Base-by-base conservation (phyloP, 2,329 filamentous ascomycete genomes). In the Tolypocladium album region DNA sequence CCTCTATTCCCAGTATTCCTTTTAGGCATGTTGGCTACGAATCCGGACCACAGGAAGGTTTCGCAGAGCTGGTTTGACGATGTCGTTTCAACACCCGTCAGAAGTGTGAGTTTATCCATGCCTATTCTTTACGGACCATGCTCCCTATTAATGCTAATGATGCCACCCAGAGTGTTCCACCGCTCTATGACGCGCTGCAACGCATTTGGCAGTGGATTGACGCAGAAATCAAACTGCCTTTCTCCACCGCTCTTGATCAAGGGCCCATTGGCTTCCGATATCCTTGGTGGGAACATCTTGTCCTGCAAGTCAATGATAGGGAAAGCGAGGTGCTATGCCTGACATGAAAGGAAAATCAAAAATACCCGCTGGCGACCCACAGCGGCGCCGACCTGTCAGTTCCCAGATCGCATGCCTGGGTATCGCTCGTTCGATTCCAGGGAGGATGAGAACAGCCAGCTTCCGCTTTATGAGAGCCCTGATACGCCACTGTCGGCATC, bases 241-340 rank as follows among this genome's bases (percentile, higher is more conserved):
- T 62, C 7, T 52, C 58, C 45, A 61, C 59, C 40, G 42, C 47
- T 45, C 50, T 60, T 43, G 50, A 70, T 17, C 57, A 67, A 47
- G 59, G 64, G 22, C 59, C 64, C 24, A 66, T 76, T 56, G 61
- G 65, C 50, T 61, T 68, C 40, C 71, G 75, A 56, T 56, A 62
- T 39, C 65, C 72, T 24, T 77, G 75, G 75, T 77, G 75, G 75
- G 75, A 77, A 65, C 60, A 62, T n/a, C 67, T 77, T 60, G 72
- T 77, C 22, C 62, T 62, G 40, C 67, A 64, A 56, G 67, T 76
- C 34, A 65, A 68, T 55, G 64, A 67, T 9, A 64, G 65, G 56
- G 72, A 73, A 63, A 56, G 66, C 60, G 73, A 75, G 61, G 70
- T 71, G 13, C 62, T 76, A 45, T 77, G 74, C 64, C 66, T 76